Conservation (phyloP, 202 grass and related monocot species). For the Panicum hallii region DNA sequence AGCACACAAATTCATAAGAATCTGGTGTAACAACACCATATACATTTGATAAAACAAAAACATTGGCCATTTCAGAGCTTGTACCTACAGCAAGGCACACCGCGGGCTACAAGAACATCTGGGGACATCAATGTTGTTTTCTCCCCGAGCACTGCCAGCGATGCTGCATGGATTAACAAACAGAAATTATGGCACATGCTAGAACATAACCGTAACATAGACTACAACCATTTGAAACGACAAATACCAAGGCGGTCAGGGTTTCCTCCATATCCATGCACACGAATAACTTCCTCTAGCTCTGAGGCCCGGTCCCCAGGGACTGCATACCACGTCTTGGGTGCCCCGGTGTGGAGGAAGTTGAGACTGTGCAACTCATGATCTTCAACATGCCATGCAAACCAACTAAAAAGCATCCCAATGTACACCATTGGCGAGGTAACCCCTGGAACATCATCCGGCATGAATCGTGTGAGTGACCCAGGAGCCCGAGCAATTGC, state of each 20-base stretch:
- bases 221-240: conserved; percentile 3
- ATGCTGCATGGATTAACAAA: conserved; percentile 59
- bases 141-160: conserved; percentile 84
- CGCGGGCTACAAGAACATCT: conserved; percentile 69
- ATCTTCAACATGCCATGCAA: conserved; percentile 98
- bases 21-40: neutral
- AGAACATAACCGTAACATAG: neutral
- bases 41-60: conserved; percentile 22
- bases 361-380: conserved; percentile 97
- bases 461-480: conserved; percentile 94
- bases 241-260: conserved; percentile 72
- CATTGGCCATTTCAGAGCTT: conserved; percentile 36
- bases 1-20: conserved; percentile 26
- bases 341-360: conserved; percentile 78
- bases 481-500: conserved; percentile 79
- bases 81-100: conserved; percentile 95
- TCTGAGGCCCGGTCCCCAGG: conserved; percentile 66
- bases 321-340: conserved; percentile 93
- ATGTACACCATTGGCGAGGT: conserved; percentile 99
- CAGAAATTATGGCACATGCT: conserved; percentile 28
- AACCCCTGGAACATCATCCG: conserved; percentile 88
- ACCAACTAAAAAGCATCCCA: conserved; percentile 98
- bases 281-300: conserved; percentile 80
- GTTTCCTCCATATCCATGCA: conserved; percentile 85
- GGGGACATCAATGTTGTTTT: conserved; percentile 95